phyloP scores from a whole-genome alignment of 2,329 filamentous ascomycete genomes.

The Ophiocordyceps robertsii region DNA sequence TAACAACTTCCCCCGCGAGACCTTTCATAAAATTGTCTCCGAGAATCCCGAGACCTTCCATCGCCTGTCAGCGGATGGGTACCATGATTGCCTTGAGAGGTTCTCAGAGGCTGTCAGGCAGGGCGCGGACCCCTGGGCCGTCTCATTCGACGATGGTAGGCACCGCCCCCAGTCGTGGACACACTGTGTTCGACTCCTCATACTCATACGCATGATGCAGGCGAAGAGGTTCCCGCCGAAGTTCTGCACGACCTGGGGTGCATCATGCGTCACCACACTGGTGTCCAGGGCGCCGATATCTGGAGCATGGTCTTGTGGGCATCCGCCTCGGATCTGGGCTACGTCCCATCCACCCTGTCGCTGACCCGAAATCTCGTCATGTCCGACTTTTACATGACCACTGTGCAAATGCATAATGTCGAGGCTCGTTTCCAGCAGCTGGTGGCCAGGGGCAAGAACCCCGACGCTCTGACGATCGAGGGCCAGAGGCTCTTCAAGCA shows the following conservation, averaged over 20 bases:
- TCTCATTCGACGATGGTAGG: constrained; percentile 12
- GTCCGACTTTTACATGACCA: constrained; percentile 8
- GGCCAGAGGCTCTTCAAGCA: constrained; percentile 14
- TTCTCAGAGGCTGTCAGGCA: constrained; percentile 10
- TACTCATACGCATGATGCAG: constrained; percentile 2
- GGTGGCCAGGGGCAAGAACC: constrained; percentile 14
- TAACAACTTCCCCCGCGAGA: constrained; percentile 8
- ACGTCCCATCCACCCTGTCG: constrained; percentile 16
- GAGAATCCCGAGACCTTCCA: constrained; percentile 5
- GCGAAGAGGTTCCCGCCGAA: constrained; percentile 7
- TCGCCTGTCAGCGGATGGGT: constrained; percentile 9
- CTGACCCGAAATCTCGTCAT: constrained; percentile 10
- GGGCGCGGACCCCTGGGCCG: constrained; percentile 8
- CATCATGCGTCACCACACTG: constrained; percentile 9
- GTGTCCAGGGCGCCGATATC: constrained; percentile 1
- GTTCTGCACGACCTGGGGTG: constrained; percentile 15
- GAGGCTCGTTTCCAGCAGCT: constrained; percentile 18
- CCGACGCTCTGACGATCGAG: constrained; percentile 21
- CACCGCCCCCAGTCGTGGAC: not conserved
- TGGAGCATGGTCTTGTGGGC: constrained; percentile 15
- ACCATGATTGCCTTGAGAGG: constrained; percentile 9
- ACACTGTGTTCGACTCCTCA: no score
- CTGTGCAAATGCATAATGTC: constrained; percentile 5
- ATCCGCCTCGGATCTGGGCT: constrained; percentile 16
- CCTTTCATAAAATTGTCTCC: constrained; percentile 9